Base-by-base conservation (phyloP, 345 rosid species). In the Sonneratia alba region DNA sequence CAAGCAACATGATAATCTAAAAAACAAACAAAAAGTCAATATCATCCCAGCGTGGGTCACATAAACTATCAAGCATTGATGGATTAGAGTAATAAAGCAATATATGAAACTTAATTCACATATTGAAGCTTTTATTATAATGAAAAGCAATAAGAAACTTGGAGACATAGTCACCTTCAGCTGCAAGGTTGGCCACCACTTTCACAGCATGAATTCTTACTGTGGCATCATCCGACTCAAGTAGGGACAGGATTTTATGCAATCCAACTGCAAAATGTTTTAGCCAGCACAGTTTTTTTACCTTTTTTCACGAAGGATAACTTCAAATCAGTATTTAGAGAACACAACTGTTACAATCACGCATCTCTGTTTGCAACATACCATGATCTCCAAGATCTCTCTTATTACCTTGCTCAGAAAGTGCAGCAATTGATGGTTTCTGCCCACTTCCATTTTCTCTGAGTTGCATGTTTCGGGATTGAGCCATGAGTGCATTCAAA, bases 201-300 rank as follows among this genome's bases (percentile, higher is more conserved):
- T 96, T 96, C 78, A 96, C 99, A 48, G 99, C 99, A 77, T 96
- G 98, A 75, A 96, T 87, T 68, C 91, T 86, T 67, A 91, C 92
- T 79, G 89, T 91, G 73, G 93, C 88, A 85, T 96, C 99, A 47
- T 96, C 99, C 43, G 97, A 93, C 79, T 92, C 96, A 1, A 96
- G 95, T 72, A 96, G 81, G 27, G 89, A 84, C 85, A 96, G 74
- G 66, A 92, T 88, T 86, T 88, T 96, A 71, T 87, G 97, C 81
- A 93, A 76, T 45, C 97, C 98, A 82, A 89, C 98, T 93, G 85
- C 77, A 69, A 72, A 51, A 68, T 68, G 9, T n/a, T 68, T 45
- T 3, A 43, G 53, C 70, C 40, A 38, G n/a, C 12, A 51, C 49
- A 68, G 32, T 27, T 21, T 51, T 43, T 68, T 24, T 4, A 18